Percentiles rank a stretch among this genome's conserved stretches.
Conservation (phyloP, 179 eudicot genomes). For the Drosera spatulata region DNA sequence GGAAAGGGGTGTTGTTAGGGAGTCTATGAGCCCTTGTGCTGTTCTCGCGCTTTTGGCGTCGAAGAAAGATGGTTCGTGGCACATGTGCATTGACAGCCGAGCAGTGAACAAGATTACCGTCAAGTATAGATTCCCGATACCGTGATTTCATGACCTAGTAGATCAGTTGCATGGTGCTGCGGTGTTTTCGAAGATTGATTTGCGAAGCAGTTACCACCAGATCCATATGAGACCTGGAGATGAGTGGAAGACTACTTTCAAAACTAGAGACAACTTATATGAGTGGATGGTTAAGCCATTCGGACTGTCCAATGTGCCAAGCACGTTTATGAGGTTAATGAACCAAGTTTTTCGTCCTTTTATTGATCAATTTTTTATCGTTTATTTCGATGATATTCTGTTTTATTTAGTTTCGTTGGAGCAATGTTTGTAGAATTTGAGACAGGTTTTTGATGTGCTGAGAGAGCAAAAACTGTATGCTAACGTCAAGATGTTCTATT, state of each 20-base stretch:
- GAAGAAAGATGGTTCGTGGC: not conserved
- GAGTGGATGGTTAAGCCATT: not conserved
- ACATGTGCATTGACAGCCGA: not conserved
- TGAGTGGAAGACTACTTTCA: not conserved
- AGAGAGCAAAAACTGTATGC: not conserved
- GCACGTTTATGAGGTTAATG: slow-evolving; percentile 3
- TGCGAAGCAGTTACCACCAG: not conserved
- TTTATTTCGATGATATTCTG: not conserved
- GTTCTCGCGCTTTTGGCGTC: not conserved
- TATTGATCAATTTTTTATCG: not conserved
- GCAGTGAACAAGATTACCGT: not conserved
- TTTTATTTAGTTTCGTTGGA: not conserved
- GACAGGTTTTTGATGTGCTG: not conserved
- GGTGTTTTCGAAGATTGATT: not conserved
- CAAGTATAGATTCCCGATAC: not conserved
- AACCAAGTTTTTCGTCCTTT: slow-evolving; percentile 2
- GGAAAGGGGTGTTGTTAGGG: not conserved
- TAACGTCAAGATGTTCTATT: slow-evolving; percentile 2
- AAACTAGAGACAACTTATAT: not conserved
- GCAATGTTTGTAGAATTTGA: not conserved
- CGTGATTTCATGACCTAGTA: not conserved
- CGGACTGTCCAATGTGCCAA: not conserved
- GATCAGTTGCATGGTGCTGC: not conserved
- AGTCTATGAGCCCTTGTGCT: not conserved
- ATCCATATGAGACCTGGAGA: not conserved